These are phyloP conservation scores for Phlebiopsis gigantea DNA, from an alignment of 768 basidiomycete species.

Conservation along the genomic window DNA sequence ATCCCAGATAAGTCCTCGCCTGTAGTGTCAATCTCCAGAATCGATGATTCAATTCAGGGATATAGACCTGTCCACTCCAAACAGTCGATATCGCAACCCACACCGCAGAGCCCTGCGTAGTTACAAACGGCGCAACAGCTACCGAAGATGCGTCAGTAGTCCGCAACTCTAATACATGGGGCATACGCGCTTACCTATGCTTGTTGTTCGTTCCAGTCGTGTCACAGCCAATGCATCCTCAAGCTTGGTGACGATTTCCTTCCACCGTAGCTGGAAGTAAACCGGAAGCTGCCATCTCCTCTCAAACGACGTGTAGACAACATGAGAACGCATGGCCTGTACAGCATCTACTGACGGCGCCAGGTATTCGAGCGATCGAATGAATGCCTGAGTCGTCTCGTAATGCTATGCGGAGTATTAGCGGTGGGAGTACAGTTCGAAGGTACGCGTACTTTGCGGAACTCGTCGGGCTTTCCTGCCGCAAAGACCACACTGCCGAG, in stretches of 20 bases:
- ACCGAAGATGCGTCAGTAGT: neutral
- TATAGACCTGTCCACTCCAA: slow-evolving; percentile 84
- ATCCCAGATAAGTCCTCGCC: slow-evolving; percentile 50
- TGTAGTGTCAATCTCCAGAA: slow-evolving; percentile 94
- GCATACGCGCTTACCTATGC: slow-evolving; percentile 34
- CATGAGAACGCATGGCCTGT: slow-evolving; percentile 65
- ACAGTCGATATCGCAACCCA: slow-evolving; percentile 73
- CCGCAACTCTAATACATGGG: neutral
- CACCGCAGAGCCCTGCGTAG: slow-evolving; percentile 58
- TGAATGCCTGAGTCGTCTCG: slow-evolving; percentile 76
- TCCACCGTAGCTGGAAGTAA: slow-evolving; percentile 97
- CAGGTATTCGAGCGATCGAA: slow-evolving; percentile 74
- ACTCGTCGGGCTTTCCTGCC: slow-evolving; percentile 86
- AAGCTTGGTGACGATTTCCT: slow-evolving; percentile 76
- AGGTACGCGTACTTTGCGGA: slow-evolving; percentile 64
- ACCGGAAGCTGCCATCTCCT: slow-evolving; percentile 93
- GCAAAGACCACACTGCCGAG: slow-evolving; percentile 81
- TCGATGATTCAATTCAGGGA: slow-evolving; percentile 73
- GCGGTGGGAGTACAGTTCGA: neutral
- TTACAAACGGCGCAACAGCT: slow-evolving; percentile 39
- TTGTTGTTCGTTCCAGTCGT: slow-evolving; percentile 35
- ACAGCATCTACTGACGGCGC: slow-evolving; percentile 73
- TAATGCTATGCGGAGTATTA: slow-evolving; percentile 47
- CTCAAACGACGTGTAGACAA: slow-evolving; percentile 67
- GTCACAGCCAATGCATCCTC: slow-evolving; percentile 58